Conservation (phyloP, 371 early-diverging fungal genomes). For the Apophysomyces elegans region DNA sequence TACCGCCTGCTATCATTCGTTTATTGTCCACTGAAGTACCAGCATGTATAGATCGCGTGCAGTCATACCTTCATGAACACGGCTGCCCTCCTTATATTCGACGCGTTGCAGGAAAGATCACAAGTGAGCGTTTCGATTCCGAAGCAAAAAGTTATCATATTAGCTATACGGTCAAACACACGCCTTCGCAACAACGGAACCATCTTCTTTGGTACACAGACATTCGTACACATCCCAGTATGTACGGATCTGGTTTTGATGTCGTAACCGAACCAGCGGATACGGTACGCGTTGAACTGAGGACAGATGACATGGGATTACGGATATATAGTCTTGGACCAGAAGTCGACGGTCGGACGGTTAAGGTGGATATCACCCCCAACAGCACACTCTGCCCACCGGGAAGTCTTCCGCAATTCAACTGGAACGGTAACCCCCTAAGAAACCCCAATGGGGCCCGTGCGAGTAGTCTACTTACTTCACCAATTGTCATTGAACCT, state of each 20-base stretch:
- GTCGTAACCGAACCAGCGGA: slow-evolving; percentile 24
- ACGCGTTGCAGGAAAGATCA: slow-evolving; percentile 48
- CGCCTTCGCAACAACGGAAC: slow-evolving; percentile 31
- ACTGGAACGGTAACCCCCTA: slow-evolving; percentile 20
- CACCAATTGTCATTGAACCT: not conserved
- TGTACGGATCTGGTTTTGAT: slow-evolving; percentile 42
- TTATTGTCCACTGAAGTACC: slow-evolving; percentile 51
- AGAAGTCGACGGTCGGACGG: slow-evolving; percentile 36
- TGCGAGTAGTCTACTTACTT: not conserved
- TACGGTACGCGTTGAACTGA: slow-evolving; percentile 33
- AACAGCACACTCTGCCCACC: not conserved
- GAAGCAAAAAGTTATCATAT: slow-evolving; percentile 34
- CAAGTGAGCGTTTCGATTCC: slow-evolving; percentile 34
- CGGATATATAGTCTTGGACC: slow-evolving; percentile 41
- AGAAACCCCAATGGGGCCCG: not conserved
- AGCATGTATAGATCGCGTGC: slow-evolving; percentile 47
- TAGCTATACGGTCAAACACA: slow-evolving; percentile 43
- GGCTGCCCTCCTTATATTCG: slow-evolving; percentile 64
- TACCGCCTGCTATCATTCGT: slow-evolving; percentile 55
- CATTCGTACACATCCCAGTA: slow-evolving; percentile 37
- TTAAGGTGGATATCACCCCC: slow-evolving; percentile 29
- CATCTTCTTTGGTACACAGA: slow-evolving; percentile 45
- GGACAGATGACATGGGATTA: slow-evolving; percentile 40
- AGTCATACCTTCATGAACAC: slow-evolving; percentile 44
- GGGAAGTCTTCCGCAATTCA: slow-evolving; percentile 16